These are phyloP conservation scores for Paracoccidioides lutzii DNA, from an alignment of 2,329 filamentous ascomycete genomes.

Conservation along the genomic window DNA sequence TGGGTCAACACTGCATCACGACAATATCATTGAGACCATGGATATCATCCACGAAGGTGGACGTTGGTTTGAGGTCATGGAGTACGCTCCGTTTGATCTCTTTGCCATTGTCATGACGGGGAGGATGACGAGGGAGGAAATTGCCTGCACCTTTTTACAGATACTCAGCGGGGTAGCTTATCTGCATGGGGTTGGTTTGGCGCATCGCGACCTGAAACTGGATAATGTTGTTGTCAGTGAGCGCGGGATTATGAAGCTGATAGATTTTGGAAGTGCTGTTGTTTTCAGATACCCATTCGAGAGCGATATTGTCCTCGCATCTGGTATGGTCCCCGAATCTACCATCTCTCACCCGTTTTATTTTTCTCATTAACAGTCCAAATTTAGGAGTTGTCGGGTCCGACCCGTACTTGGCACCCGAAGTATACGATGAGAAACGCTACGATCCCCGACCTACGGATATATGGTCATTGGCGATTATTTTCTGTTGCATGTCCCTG, in stretches of 20 bases:
- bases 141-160: constrained; percentile 83
- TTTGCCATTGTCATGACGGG: constrained; percentile 99
- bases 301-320: constrained; percentile 66
- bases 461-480: constrained; percentile 96
- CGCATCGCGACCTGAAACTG: constrained; percentile 87
- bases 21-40: constrained; percentile 95
- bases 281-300: constrained; percentile 98
- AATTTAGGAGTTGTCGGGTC: constrained; percentile 62
- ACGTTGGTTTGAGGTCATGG: constrained; percentile 98
- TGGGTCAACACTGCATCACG: constrained; percentile 89
- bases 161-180: constrained; percentile 92
- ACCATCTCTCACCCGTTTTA: not conserved
- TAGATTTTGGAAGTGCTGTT: constrained; percentile 94
- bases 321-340: constrained; percentile 45
- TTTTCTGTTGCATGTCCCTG: constrained; percentile 97
- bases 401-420: constrained; percentile 90
- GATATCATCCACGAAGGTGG: constrained; percentile 91
- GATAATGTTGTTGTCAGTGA: constrained; percentile 98
- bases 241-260: constrained; percentile 96
- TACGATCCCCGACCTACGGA: constrained; percentile 92
- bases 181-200: constrained; percentile 84
- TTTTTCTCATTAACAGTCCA: constrained; percentile 2
- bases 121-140: constrained; percentile 84
- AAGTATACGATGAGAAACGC: constrained; percentile 85
- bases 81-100: constrained; percentile 88